phyloP scores from a whole-genome alignment of 495 filamentous ascomycete genomes.

The Extremus antarcticus region DNA sequence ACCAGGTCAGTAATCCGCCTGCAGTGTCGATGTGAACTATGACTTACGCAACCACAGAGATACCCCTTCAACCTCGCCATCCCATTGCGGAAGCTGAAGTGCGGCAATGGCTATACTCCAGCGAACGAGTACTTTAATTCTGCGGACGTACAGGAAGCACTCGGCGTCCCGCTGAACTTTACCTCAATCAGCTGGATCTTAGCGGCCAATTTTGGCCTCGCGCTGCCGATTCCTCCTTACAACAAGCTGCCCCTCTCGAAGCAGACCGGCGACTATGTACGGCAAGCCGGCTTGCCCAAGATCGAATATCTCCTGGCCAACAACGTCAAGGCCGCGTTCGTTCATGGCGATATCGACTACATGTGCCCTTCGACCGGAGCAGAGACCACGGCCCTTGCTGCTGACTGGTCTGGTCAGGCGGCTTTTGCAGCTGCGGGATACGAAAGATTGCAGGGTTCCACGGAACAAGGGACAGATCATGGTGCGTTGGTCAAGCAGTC shows the following conservation, averaged over 20 bases:
- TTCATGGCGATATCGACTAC: slow-evolving; percentile 45
- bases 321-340: slow-evolving; percentile 34
- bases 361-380: slow-evolving; percentile 18
- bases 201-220: neutral
- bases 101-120: slow-evolving; percentile 8
- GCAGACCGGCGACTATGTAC: slow-evolving; percentile 38
- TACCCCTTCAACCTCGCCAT: slow-evolving; percentile 19
- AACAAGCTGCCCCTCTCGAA: slow-evolving; percentile 3
- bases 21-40: slow-evolving; percentile 39
- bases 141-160: slow-evolving; percentile 19
- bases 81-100: slow-evolving; percentile 14
- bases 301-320: slow-evolving; percentile 40
- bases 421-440: slow-evolving; percentile 19
- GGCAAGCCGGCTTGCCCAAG: slow-evolving; percentile 35
- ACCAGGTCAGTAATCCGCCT: neutral
- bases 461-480: slow-evolving; percentile 11
- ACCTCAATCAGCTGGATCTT: neutral
- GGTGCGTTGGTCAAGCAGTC: slow-evolving; percentile 22
- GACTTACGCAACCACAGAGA: slow-evolving; percentile 28
- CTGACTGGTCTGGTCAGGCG: slow-evolving; percentile 6
- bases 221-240: neutral
- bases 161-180: slow-evolving; percentile 27
- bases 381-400: slow-evolving; percentile 16
- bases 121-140: slow-evolving; percentile 20
- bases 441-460: slow-evolving; percentile 2